These are phyloP conservation scores for Psilocybe sp. DNA, from an alignment of 768 basidiomycete genomes.

Conservation along the genomic window DNA sequence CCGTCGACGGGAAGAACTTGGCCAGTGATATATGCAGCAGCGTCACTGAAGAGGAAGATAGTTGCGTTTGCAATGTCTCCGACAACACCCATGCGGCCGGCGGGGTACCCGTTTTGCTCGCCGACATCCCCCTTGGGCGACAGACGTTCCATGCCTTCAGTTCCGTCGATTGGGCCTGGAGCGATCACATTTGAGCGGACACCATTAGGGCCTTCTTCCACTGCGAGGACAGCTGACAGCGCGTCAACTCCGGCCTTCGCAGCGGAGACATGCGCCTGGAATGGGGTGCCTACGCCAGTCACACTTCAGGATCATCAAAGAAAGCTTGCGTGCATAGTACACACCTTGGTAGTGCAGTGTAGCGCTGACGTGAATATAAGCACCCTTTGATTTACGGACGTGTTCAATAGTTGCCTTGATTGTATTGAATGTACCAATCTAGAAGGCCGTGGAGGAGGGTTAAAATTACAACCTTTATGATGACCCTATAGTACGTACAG, in stretches of 20 bases:
- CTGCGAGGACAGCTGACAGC: conserved; percentile 77
- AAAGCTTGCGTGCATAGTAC: conserved; percentile 14
- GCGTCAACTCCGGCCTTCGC: conserved; percentile 96
- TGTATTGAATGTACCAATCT: conserved; percentile 93
- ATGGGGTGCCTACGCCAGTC: conserved; percentile 57
- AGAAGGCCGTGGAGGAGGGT: conserved; percentile 4
- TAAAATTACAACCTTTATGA: not conserved
- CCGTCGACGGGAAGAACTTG: conserved; percentile 75
- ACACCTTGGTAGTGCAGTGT: conserved; percentile 82
- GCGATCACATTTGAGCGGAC: conserved; percentile 87
- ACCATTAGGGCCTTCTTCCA: conserved; percentile 95
- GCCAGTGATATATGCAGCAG: conserved; percentile 74
- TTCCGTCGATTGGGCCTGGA: conserved; percentile 78
- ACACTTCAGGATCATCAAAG: conserved; percentile 14
- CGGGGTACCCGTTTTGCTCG: conserved; percentile 17
- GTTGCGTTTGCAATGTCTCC: conserved; percentile 69
- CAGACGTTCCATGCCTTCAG: conserved; percentile 73
- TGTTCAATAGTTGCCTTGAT: conserved; percentile 86
- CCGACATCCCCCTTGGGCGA: conserved; percentile 22
- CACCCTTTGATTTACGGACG: conserved; percentile 67
- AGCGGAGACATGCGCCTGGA: conserved; percentile 91
- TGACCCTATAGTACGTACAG: conserved; percentile 42
- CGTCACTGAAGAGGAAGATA: conserved; percentile 80
- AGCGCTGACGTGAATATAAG: conserved; percentile 88
- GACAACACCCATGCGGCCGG: conserved; percentile 55